Evolutionary conservation across 768 basidiomycete species (phyloP), one percentile per base, ranked within the genome.

Genomic region (Rossbeevera mucosa): DNA sequence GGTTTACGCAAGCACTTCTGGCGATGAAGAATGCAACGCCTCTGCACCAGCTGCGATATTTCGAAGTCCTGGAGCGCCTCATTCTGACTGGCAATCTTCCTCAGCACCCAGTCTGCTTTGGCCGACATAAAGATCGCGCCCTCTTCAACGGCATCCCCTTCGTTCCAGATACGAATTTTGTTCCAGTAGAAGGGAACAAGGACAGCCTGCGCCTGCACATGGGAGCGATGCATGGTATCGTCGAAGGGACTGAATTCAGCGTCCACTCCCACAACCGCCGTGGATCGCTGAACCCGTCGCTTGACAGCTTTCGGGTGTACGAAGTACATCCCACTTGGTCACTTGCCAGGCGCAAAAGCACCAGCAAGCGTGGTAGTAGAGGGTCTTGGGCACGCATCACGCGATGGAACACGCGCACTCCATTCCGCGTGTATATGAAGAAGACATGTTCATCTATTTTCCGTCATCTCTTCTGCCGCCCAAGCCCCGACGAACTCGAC

Each of bases 261-360:
- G 43, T 87, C 20, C 83, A 86, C 61, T 69, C 74, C 20, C 83
- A 86, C 64, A 85, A 86, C 63, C 74, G 74, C 54, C 70, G 70
- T n/a, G 78, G 77, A 20, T 84, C 84, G 7, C 66, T 71, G 44
- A 87, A 86, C 55, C 78, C 80, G 2, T 51, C 74, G 18, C 65
- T 84, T 12, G 80, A 78, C 22, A 73, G 61, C 30, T 75, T 78
- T n/a, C 68, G 76, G 28, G 81, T 79, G 28, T 71, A 72, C 28
- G 76, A 80, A 46, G 78, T 83, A 4, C 72, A 80, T 47, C 69
- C 82, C 4, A 82, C 83, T 2, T 84, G 79, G 79, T 84, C 76
- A 50, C 69, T 78, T 45, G 79, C 79, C 42, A 71, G 71, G 54
- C 61, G 73, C 38, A 77, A 74, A 58, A 66, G 73, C 44, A 20